Conservation (phyloP, 148 eudicot species). For the Rhododendron ferrugineum region DNA sequence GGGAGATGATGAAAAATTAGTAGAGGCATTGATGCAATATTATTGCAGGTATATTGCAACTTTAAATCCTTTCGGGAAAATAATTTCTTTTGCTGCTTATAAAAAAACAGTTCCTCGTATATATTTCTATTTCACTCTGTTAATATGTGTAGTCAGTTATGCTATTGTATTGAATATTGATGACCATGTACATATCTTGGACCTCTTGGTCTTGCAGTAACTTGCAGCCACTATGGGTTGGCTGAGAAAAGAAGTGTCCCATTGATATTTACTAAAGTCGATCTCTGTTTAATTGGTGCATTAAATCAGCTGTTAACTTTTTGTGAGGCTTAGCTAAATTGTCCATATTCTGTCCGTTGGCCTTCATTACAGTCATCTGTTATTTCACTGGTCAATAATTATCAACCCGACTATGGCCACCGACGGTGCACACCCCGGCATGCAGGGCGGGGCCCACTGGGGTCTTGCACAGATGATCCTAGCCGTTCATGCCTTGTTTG, state of each 20-base stretch:
- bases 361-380: neutral
- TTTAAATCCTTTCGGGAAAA: neutral
- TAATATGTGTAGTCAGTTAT: neutral
- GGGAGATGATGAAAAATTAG: slow-evolving; percentile 59
- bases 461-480: too few species aligned
- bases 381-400: neutral
- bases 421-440: too few species aligned
- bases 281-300: neutral
- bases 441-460: too few species aligned
- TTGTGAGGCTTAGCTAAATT: neutral
- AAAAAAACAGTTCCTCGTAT: neutral
- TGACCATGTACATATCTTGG: neutral
- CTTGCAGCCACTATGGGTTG: neutral
- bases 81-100: neutral
- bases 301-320: neutral
- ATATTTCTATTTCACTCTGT: neutral
- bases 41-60: slow-evolving; percentile 53
- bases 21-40: slow-evolving; percentile 57
- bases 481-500: too few species aligned
- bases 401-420: too few species aligned
- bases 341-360: neutral
- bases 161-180: neutral
- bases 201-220: neutral
- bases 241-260: neutral
- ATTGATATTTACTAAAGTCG: neutral